These are phyloP conservation scores for Collybia sordida DNA, from an alignment of 768 basidiomycete genomes.

Conservation along the genomic window DNA sequence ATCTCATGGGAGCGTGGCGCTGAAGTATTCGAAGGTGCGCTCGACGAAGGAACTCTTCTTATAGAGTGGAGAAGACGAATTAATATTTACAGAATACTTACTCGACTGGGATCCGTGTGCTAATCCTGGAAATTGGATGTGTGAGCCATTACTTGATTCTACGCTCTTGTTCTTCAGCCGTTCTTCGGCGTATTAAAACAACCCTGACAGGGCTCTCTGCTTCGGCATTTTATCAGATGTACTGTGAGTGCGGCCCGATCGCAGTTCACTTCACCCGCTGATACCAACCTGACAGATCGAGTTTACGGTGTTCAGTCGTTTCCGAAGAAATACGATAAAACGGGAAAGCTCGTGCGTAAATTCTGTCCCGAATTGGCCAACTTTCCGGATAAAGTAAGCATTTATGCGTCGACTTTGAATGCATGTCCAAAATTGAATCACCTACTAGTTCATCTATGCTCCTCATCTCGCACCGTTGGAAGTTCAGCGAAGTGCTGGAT, in stretches of 20 bases:
- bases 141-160: slow-evolving; percentile 4
- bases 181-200: background rate
- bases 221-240: slow-evolving; percentile 11
- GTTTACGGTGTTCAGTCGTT: slow-evolving; percentile 11
- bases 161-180: background rate
- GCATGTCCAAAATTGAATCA: background rate
- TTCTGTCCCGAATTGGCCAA: slow-evolving; percentile 9
- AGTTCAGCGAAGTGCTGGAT: slow-evolving; percentile 4
- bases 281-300: slow-evolving; percentile 3
- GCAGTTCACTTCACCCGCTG: background rate
- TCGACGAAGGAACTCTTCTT: background rate
- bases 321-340: slow-evolving; percentile 13
- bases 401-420: background rate
- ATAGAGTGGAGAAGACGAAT: background rate
- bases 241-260: slow-evolving; percentile 2
- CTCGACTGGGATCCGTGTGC: slow-evolving; percentile 11
- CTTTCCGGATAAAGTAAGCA: slow-evolving; percentile 9
- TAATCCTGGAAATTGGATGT: slow-evolving; percentile 13
- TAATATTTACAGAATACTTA: slow-evolving; percentile 2
- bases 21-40: slow-evolving; percentile 13
- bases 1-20: slow-evolving; percentile 18
- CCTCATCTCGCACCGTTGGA: slow-evolving; percentile 5
- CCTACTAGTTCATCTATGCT: slow-evolving; percentile 6
- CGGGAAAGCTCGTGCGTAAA: slow-evolving; percentile 8
- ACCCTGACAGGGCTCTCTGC: slow-evolving; percentile 10